phyloP scores from a whole-genome alignment of 140 eudicot species.

The Senecio squalidus region DNA sequence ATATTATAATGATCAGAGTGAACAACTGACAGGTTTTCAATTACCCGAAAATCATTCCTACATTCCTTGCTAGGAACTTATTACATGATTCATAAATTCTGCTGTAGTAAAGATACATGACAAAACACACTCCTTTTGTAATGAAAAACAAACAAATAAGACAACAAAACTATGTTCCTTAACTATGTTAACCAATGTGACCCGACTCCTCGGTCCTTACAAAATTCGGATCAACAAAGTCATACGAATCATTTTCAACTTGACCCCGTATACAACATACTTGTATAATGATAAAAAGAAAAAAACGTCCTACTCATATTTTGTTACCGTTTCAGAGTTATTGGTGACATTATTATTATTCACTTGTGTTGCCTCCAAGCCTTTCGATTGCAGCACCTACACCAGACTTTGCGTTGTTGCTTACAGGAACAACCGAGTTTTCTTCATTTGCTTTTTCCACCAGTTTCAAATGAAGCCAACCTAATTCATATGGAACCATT shows the following conservation, averaged over 20 bases:
- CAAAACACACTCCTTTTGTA: no score
- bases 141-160: not conserved
- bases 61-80: slow-evolving; percentile 9
- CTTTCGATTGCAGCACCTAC: slow-evolving; percentile 77
- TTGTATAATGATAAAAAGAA: not conserved
- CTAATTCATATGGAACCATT: slow-evolving; percentile 18
- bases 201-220: not conserved
- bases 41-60: no score
- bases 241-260: slow-evolving; percentile 1
- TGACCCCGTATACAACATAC: not conserved
- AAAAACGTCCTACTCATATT: slow-evolving; percentile 3
- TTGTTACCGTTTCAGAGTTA: not conserved
- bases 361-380: slow-evolving; percentile 57
- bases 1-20: not conserved
- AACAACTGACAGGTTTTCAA: not conserved
- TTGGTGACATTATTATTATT: slow-evolving; percentile 17
- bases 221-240: slow-evolving; percentile 10
- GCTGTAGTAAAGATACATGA: not conserved
- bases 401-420: slow-evolving; percentile 36
- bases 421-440: slow-evolving; percentile 24
- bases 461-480: slow-evolving; percentile 95
- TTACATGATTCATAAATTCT: slow-evolving; percentile 6
- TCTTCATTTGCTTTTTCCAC: slow-evolving; percentile 85
- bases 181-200: slow-evolving; percentile 9
- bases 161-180: not conserved